Conservation (phyloP, 148 eudicot species). For the Silene uniflora region DNA sequence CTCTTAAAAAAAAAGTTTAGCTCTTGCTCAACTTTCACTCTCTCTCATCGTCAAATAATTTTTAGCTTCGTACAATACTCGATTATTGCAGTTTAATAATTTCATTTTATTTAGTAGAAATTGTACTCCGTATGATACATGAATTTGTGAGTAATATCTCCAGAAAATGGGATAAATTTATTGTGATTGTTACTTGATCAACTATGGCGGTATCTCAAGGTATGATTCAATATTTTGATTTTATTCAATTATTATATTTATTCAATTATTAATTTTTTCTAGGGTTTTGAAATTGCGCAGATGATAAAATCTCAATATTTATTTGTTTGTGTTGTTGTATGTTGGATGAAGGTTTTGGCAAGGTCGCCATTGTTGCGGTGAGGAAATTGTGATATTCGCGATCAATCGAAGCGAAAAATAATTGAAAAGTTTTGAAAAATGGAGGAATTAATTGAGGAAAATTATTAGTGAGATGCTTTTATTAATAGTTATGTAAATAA, state of each 20-base stretch:
- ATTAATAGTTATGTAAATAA: conserved; percentile 13
- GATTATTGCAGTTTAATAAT: background rate
- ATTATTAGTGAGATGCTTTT: conserved; percentile 5
- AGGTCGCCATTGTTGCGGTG: conserved; percentile 46
- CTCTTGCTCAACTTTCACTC: background rate
- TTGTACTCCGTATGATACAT: background rate
- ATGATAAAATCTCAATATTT: background rate
- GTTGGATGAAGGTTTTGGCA: conserved; percentile 36
- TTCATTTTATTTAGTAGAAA: background rate
- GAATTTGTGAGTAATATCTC: background rate
- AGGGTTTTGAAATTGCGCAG: background rate
- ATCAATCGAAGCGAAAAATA: background rate
- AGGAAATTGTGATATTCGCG: conserved; percentile 42
- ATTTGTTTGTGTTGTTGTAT: background rate
- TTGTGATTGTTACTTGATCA: background rate
- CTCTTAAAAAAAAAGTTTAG: background rate
- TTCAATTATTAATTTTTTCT: conserved; percentile 5
- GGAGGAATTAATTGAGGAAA: conserved; percentile 16
- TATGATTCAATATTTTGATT: conserved; percentile 6
- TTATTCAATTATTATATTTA: background rate
- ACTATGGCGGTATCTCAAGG: conserved; percentile 30
- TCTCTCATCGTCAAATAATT: background rate
- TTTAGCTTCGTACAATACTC: background rate
- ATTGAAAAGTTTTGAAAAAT: background rate
- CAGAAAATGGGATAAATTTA: conserved; percentile 1